These are phyloP conservation scores for Neofusicoccum kwambonambiense DNA, from an alignment of 2,329 filamentous ascomycete species.

Conservation along the genomic window DNA sequence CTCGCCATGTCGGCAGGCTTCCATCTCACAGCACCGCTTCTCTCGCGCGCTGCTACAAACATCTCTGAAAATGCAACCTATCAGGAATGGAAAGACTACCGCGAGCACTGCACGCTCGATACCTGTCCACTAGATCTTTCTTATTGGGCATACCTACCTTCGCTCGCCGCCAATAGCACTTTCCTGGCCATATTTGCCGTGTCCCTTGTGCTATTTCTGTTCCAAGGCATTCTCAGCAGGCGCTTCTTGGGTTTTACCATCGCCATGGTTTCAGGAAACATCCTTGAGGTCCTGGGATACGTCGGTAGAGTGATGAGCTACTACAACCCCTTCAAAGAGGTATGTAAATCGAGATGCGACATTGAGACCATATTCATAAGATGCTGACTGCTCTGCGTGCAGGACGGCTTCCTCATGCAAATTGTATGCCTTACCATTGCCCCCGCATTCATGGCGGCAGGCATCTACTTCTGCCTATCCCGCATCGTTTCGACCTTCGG, in stretches of 20 bases:
- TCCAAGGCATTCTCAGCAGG: slow-evolving; percentile 38
- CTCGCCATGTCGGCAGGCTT: slow-evolving; percentile 5
- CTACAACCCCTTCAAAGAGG: slow-evolving; percentile 55
- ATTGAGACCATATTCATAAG: neutral
- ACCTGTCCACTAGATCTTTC: slow-evolving; percentile 40
- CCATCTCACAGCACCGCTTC: neutral
- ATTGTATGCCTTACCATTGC: slow-evolving; percentile 61
- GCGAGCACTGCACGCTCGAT: slow-evolving; percentile 35
- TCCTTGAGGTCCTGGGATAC: slow-evolving; percentile 63
- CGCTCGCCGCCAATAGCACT: slow-evolving; percentile 39
- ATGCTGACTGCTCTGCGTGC: slow-evolving; percentile 23
- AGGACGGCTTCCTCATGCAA: slow-evolving; percentile 64
- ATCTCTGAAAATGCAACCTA: slow-evolving; percentile 17
- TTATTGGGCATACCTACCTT: slow-evolving; percentile 47
- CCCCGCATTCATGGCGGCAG: slow-evolving; percentile 59
- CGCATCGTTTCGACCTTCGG: slow-evolving; percentile 42
- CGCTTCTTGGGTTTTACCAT: slow-evolving; percentile 44
- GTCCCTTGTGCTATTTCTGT: slow-evolving; percentile 38
- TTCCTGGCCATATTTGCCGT: slow-evolving; percentile 47
- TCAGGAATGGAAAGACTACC: slow-evolving; percentile 24
- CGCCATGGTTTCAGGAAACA: slow-evolving; percentile 56
- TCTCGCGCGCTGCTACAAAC: slow-evolving; percentile 2
- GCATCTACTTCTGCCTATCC: slow-evolving; percentile 64
- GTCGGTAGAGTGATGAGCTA: slow-evolving; percentile 58
- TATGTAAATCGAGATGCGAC: slow-evolving; percentile 16